These are phyloP conservation scores for Craspedostauros australis DNA, from an alignment of 108 stramenopile genomes.

Conservation along the genomic window DNA sequence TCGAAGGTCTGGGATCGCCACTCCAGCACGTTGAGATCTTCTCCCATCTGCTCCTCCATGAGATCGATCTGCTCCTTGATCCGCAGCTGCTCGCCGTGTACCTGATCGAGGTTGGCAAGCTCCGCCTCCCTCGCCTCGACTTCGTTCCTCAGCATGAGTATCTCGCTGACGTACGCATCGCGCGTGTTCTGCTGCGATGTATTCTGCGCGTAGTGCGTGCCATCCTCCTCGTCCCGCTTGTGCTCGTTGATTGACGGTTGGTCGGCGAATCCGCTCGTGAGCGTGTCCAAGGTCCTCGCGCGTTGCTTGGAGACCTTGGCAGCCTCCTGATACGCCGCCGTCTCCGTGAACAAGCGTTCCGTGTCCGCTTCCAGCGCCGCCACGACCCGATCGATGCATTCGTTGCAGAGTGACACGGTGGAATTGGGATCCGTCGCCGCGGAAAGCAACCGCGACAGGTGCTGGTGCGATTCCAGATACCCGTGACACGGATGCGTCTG, in stretches of 20 bases:
- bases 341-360: conserved; percentile 36
- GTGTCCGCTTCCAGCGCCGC: conserved; percentile 42
- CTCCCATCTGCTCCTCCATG: conserved; percentile 11
- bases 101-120: conserved; percentile 13
- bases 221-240: background rate
- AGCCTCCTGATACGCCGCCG: conserved; percentile 23
- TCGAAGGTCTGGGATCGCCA: conserved; percentile 27
- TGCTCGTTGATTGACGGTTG: background rate
- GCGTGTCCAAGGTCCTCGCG: conserved; percentile 6
- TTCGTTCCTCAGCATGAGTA: conserved; percentile 23
- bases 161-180: conserved; percentile 27
- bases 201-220: too few relatives aligned
- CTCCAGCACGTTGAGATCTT: conserved; percentile 33
- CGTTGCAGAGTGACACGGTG: conserved; percentile 19
- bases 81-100: conserved; percentile 21
- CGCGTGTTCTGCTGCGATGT: conserved; percentile 6
- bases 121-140: conserved; percentile 21
- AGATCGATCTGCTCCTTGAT: conserved; percentile 22
- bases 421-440: background rate
- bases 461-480: conserved; percentile 17
- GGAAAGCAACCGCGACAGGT: conserved; percentile 11
- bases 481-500: conserved; percentile 11
- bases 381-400: conserved; percentile 36
- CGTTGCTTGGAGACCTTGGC: conserved; percentile 13
- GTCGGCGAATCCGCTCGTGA: background rate